Percentiles rank a stretch among this genome's conserved stretches.
Conservation (phyloP, 352 stramenopile genomes). For the Aphanomyces cochlioides region DNA sequence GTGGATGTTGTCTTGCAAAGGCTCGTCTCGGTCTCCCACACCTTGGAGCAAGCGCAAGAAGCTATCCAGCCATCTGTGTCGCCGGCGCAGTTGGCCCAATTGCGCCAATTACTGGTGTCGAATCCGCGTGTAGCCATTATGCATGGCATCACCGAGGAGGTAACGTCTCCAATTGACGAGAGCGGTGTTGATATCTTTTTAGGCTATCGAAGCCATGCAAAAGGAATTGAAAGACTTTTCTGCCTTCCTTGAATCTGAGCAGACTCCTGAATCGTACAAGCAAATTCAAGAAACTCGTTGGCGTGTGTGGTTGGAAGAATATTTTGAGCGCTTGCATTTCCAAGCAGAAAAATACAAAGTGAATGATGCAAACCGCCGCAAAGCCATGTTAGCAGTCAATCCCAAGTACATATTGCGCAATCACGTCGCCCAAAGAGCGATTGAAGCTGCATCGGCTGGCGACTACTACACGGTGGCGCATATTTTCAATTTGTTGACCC, state of each 20-base stretch:
- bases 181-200: slow-evolving; percentile 36
- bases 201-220: slow-evolving; percentile 43
- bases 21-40: slow-evolving; percentile 65
- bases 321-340: slow-evolving; percentile 44
- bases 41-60: slow-evolving; percentile 58
- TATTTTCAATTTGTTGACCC: slow-evolving; percentile 64
- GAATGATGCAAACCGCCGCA: slow-evolving; percentile 29
- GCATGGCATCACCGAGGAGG: slow-evolving; percentile 70
- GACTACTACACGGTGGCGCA: slow-evolving; percentile 62
- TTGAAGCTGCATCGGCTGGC: slow-evolving; percentile 68
- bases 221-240: slow-evolving; percentile 35
- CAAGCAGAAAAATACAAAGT: slow-evolving; percentile 43
- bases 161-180: slow-evolving; percentile 49
- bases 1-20: slow-evolving; percentile 39
- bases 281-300: slow-evolving; percentile 45
- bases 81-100: slow-evolving; percentile 67
- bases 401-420: slow-evolving; percentile 85
- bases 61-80: slow-evolving; percentile 54
- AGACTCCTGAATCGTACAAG: slow-evolving; percentile 48
- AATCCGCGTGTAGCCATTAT: slow-evolving; percentile 55
- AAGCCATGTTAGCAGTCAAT: slow-evolving; percentile 64
- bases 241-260: slow-evolving; percentile 29
- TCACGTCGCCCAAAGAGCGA: slow-evolving; percentile 84
- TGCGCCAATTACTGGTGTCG: slow-evolving; percentile 55
- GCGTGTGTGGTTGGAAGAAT: slow-evolving; percentile 56